Conservation (phyloP, 768 basidiomycete genomes). For the Trametes meyenii region DNA sequence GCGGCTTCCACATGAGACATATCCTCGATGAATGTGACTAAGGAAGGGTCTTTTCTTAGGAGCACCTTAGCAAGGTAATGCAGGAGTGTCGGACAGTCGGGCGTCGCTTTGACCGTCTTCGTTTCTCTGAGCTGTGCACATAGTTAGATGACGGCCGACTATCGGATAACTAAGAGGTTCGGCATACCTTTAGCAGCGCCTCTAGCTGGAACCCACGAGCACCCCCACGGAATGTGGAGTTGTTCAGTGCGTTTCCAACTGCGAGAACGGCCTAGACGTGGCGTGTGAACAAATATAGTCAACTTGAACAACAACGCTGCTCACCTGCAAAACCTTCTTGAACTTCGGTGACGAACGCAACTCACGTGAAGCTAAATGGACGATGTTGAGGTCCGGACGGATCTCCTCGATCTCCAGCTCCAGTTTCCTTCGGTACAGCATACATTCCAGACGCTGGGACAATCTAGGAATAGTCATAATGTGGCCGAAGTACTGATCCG, state of each 20-base stretch:
- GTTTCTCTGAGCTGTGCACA: constrained; percentile 76
- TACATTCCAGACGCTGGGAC: constrained; percentile 71
- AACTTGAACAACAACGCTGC: constrained; percentile 10
- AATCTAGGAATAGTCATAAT: constrained; percentile 81
- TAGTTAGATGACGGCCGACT: neutral
- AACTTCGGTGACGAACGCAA: constrained; percentile 65
- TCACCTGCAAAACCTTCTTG: constrained; percentile 69
- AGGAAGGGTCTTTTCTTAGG: constrained; percentile 61
- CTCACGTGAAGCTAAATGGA: constrained; percentile 73
- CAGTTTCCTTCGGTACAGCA: constrained; percentile 82
- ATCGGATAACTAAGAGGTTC: neutral
- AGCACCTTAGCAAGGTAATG: constrained; percentile 86
- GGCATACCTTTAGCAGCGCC: constrained; percentile 76
- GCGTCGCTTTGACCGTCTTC: constrained; percentile 66
- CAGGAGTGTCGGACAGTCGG: constrained; percentile 84
- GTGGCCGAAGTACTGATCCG: constrained; percentile 83
- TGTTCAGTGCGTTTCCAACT: constrained; percentile 84
- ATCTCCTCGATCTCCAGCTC: constrained; percentile 85
- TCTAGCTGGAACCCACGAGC: constrained; percentile 87
- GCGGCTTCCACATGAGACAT: constrained; percentile 82
- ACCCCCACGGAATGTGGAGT: constrained; percentile 78
- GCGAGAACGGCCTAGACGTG: constrained; percentile 62
- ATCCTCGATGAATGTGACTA: constrained; percentile 78
- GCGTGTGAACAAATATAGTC: neutral
- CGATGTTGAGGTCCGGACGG: constrained; percentile 74